Evolutionary conservation across 108 stramenopile genomes (phyloP).

Genomic region (Pseudonitzschia delicatissima): DNA sequence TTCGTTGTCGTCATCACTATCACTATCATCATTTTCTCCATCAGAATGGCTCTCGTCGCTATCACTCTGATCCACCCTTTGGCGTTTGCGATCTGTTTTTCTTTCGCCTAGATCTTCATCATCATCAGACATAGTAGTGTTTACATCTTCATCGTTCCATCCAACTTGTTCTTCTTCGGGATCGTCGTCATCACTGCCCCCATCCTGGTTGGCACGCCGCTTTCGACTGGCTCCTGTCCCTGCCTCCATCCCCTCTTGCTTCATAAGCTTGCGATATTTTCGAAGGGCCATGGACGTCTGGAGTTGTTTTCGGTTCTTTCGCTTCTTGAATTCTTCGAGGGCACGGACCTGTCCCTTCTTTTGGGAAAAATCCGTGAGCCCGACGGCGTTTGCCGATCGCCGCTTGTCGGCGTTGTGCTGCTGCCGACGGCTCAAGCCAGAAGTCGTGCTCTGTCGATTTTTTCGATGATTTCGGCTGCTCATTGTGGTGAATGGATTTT

Average conservation of each 20-base stretch:
- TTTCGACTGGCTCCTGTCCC: slow-evolving; percentile 70
- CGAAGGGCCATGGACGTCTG: slow-evolving; percentile 60
- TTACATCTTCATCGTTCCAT: not conserved
- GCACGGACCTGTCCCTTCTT: slow-evolving; percentile 60
- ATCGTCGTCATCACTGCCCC: not conserved
- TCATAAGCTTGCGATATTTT: slow-evolving; percentile 64
- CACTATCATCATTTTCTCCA: not conserved
- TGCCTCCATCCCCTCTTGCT: slow-evolving; percentile 64
- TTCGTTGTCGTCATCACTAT: not conserved
- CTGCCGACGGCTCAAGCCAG: not conserved
- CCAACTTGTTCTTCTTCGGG: not conserved
- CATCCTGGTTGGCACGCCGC: slow-evolving; percentile 3
- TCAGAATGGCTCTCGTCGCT: not conserved
- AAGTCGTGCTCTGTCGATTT: not conserved
- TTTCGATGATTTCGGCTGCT: too few relatives aligned
- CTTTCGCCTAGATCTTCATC: too few relatives aligned
- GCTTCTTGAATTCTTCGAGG: slow-evolving; percentile 54
- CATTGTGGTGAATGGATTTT: too few relatives aligned
- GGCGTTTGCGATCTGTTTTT: too few relatives aligned
- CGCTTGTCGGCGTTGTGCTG: not conserved
- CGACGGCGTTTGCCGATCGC: not conserved
- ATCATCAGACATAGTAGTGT: not conserved
- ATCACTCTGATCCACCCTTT: too few relatives aligned
- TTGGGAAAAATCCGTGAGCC: slow-evolving; percentile 30
- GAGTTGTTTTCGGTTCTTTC: slow-evolving; percentile 54